Conservation (phyloP, 805 yeast genomes). For the Clavispora vitiphila region DNA sequence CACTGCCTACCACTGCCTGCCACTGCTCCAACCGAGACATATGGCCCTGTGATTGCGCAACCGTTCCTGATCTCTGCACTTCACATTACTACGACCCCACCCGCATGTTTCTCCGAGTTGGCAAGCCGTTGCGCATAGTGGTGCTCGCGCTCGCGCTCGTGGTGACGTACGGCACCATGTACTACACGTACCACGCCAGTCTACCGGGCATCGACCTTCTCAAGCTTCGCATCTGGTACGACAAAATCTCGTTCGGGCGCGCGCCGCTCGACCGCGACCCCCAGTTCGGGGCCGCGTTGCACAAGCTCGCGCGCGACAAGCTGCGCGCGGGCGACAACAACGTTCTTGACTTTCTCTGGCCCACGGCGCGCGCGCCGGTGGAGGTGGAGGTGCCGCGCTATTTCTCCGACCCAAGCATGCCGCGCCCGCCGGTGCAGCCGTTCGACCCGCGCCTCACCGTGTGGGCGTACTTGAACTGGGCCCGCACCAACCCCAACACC, state of each 20-base stretch:
- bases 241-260: neutral
- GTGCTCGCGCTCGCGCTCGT: neutral
- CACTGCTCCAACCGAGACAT: too few relatives aligned
- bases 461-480: slow-evolving; percentile 14
- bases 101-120: neutral
- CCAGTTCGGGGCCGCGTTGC: slow-evolving; percentile 1
- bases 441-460: slow-evolving; percentile 20
- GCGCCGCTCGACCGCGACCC: slow-evolving; percentile 3
- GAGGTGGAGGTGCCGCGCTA: slow-evolving; percentile 4
- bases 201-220: neutral
- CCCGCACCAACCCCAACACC: slow-evolving; percentile 4
- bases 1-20: too few relatives aligned
- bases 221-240: neutral
- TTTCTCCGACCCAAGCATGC: neutral
- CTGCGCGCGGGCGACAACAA: slow-evolving; percentile 1
- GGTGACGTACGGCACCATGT: neutral
- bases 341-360: slow-evolving; percentile 5
- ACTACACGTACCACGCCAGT: neutral
- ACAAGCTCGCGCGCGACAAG: slow-evolving; percentile 2
- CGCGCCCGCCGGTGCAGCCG: slow-evolving; percentile 10
- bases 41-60: too few relatives aligned
- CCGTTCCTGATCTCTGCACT: too few relatives aligned
- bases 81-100: too few relatives aligned
- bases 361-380: slow-evolving; percentile 6
- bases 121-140: slow-evolving; percentile 1